Conservation (phyloP, 441 rosid genomes). For the Adansonia rubrostipa region DNA sequence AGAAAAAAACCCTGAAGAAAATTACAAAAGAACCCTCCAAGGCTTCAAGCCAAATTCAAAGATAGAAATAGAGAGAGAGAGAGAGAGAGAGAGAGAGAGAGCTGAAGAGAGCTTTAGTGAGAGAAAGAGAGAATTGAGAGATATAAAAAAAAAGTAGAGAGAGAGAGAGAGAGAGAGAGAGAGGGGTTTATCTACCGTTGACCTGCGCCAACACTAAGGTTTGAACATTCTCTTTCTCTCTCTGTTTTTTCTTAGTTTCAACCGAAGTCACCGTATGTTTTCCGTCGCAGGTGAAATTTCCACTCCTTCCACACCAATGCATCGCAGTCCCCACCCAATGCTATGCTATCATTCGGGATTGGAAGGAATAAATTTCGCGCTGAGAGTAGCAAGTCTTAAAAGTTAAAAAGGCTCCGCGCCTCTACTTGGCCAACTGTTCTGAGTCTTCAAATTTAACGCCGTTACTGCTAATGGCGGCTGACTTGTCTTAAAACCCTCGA, state of each 20-base stretch:
- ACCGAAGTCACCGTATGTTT: neutral
- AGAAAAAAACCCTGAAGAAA: neutral
- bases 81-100: slow-evolving; percentile 15
- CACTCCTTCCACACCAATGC: slow-evolving; percentile 19
- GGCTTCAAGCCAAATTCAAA: slow-evolving; percentile 5
- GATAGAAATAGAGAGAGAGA: neutral
- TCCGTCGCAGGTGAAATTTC: neutral
- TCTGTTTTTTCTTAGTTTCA: slow-evolving; percentile 31
- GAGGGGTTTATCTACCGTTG: slow-evolving; percentile 55
- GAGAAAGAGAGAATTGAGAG: slow-evolving; percentile 12
- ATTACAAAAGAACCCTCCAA: neutral
- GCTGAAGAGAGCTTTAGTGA: neutral
- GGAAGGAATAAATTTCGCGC: slow-evolving; percentile 20
- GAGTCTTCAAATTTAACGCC: slow-evolving; percentile 28
- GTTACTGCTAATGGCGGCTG: slow-evolving; percentile 49
- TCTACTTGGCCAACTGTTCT: neutral
- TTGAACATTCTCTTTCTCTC: slow-evolving; percentile 43
- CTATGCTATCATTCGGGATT: neutral
- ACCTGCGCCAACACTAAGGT: slow-evolving; percentile 42
- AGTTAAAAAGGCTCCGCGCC: neutral
- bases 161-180: neutral
- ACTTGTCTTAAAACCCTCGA: slow-evolving; percentile 28
- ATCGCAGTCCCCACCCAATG: neutral
- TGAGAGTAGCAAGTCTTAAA: neutral
- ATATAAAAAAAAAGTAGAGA: neutral